Percentiles rank a stretch among this genome's conserved stretches.
Conservation (phyloP, 805 yeast genomes). For the Candida ipomoeae region DNA sequence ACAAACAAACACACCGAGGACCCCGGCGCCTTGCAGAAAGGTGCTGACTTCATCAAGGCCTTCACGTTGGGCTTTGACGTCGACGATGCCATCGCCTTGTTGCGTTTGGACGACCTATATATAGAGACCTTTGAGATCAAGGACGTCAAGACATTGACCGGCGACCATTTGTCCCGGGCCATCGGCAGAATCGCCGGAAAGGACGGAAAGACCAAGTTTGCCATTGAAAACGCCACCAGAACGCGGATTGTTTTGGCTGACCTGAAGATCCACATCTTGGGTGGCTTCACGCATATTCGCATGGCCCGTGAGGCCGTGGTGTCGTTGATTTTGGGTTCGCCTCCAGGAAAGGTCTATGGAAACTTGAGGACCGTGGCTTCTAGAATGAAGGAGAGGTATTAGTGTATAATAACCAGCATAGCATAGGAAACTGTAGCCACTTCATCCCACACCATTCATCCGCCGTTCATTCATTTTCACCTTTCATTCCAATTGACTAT, state of each 20-base stretch:
- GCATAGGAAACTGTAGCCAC: neutral
- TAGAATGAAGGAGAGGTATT: conserved; percentile 94
- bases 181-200: conserved; percentile 99
- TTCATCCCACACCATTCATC: too few relatives aligned
- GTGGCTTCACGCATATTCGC: conserved; percentile 94
- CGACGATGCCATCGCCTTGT: conserved; percentile 92
- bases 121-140: conserved; percentile 96
- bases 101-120: conserved; percentile 91
- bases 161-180: conserved; percentile 97
- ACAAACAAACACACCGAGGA: conserved; percentile 83
- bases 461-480: too few relatives aligned
- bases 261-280: conserved; percentile 91
- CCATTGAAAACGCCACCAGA: conserved; percentile 97
- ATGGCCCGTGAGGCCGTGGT: conserved; percentile 99
- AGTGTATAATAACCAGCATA: conserved; percentile 9
- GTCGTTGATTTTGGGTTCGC: conserved; percentile 90
- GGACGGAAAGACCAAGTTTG: conserved; percentile 97
- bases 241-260: conserved; percentile 98
- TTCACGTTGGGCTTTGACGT: conserved; percentile 94
- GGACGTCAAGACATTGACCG: conserved; percentile 91
- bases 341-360: conserved; percentile 98
- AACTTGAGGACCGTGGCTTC: conserved; percentile 95
- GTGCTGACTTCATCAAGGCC: conserved; percentile 94
- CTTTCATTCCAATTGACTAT: neutral
- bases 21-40: conserved; percentile 93